Conservation (phyloP, 2,329 filamentous ascomycete genomes). For the Colletotrichum spinosum region DNA sequence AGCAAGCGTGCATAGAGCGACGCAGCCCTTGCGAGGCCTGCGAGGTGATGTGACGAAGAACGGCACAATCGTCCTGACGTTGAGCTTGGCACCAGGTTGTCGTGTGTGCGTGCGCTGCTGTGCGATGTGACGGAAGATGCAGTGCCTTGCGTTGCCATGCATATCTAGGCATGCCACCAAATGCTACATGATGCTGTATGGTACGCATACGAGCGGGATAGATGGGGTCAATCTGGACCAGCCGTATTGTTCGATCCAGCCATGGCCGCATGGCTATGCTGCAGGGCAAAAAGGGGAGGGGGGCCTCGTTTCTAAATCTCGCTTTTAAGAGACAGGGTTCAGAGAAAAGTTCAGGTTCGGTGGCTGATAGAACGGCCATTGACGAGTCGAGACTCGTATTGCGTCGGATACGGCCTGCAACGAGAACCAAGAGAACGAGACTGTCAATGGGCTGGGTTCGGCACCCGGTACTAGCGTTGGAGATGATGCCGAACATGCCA, state of each 20-base stretch:
- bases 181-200: background rate
- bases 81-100: background rate
- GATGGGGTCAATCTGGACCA: constrained; percentile 16
- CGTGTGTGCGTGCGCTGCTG: background rate
- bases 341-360: no score
- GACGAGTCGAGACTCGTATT: no score
- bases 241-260: constrained; percentile 1
- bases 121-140: constrained; percentile 8
- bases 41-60: background rate
- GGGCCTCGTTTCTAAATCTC: no score
- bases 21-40: constrained; percentile 9
- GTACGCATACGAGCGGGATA: constrained; percentile 27
- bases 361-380: no score
- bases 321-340: no score
- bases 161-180: background rate
- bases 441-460: no score
- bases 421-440: no score
- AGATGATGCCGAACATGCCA: background rate
- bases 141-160: constrained; percentile 9
- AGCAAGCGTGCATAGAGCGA: constrained; percentile 7
- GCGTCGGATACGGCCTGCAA: no score
- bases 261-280: constrained; percentile 2
- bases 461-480: no score
- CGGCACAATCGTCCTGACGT: constrained; percentile 11
- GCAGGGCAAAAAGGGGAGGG: constrained; percentile 15